Percentiles rank a stretch among this genome's conserved stretches.
These are phyloP conservation scores for Termitomyces sp. DNA, from an alignment of 768 basidiomycete species.

Conservation along the genomic window DNA sequence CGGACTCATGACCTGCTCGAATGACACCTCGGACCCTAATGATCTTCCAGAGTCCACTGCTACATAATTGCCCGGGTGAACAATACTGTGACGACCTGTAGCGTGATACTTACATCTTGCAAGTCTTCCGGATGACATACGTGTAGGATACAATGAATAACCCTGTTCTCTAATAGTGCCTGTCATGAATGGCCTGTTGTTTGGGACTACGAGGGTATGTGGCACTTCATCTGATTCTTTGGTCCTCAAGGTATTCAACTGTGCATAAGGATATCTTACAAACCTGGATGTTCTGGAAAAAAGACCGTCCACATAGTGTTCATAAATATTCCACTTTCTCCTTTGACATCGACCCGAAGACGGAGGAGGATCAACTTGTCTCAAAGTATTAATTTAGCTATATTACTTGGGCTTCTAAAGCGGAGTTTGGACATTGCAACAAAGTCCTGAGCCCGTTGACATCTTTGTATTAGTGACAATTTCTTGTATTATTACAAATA, in stretches of 20 bases:
- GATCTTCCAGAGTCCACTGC: not conserved
- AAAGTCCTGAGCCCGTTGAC: not conserved
- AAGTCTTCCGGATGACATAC: not conserved
- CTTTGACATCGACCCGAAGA: not conserved
- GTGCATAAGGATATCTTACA: not conserved
- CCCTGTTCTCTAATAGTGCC: not conserved
- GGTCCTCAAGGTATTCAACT: not conserved
- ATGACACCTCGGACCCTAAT: not conserved
- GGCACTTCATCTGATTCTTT: not conserved
- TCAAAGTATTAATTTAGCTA: not conserved
- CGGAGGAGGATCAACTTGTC: not conserved
- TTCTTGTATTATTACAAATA: too few relatives aligned
- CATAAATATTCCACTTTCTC: not conserved
- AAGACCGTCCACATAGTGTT: not conserved
- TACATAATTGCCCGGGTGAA: not conserved
- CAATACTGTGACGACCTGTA: conserved; percentile 5
- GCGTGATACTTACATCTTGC: not conserved
- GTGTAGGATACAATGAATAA: not conserved
- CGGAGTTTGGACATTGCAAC: not conserved
- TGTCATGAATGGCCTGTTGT: not conserved
- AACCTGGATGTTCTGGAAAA: not conserved
- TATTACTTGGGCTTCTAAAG: not conserved
- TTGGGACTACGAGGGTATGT: not conserved
- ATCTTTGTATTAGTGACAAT: not conserved
- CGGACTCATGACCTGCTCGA: too few relatives aligned